Conservation (phyloP, 2,329 filamentous ascomycete genomes). For the Fusarium denticulatum region DNA sequence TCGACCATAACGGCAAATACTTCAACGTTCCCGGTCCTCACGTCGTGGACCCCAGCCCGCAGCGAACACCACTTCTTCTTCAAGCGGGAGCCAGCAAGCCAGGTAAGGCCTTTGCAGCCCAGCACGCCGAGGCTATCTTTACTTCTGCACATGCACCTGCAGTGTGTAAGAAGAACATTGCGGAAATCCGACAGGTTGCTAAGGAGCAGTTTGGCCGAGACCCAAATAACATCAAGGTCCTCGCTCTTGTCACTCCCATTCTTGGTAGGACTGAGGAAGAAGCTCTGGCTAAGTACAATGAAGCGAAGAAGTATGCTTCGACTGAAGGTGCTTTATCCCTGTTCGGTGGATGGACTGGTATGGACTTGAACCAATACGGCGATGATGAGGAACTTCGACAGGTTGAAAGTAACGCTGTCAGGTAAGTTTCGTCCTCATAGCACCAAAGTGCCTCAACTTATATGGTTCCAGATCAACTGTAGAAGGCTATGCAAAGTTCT, state of each 20-base stretch:
- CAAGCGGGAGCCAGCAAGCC: slow-evolving; percentile 75
- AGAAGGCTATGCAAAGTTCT: slow-evolving; percentile 64
- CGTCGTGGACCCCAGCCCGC: slow-evolving; percentile 72
- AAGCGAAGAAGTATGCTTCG: slow-evolving; percentile 69
- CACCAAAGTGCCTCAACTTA: neutral
- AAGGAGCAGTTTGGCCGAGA: slow-evolving; percentile 64
- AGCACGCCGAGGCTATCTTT: slow-evolving; percentile 78
- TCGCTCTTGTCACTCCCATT: slow-evolving; percentile 73
- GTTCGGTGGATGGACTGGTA: slow-evolving; percentile 79
- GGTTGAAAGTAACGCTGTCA: slow-evolving; percentile 70
- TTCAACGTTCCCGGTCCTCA: slow-evolving; percentile 73
- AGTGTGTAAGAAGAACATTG: slow-evolving; percentile 69
- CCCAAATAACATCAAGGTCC: slow-evolving; percentile 70
- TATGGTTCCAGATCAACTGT: slow-evolving; percentile 57
- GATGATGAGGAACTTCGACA: slow-evolving; percentile 73
- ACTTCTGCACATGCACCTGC: slow-evolving; percentile 71
- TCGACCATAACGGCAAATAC: slow-evolving; percentile 73
- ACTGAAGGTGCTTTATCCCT: slow-evolving; percentile 72
- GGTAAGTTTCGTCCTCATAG: slow-evolving; percentile 37
- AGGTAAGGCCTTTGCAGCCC: slow-evolving; percentile 73
- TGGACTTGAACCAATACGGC: slow-evolving; percentile 64
- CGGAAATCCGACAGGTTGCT: slow-evolving; percentile 69
- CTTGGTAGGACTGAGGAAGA: slow-evolving; percentile 73
- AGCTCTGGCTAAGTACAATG: slow-evolving; percentile 69
- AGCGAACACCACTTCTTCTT: slow-evolving; percentile 74